Percentiles rank a stretch among this genome's conserved stretches.
phyloP scores from a whole-genome alignment of 2,329 filamentous ascomycete genomes.

The Pseudogymnoascus sp. region DNA sequence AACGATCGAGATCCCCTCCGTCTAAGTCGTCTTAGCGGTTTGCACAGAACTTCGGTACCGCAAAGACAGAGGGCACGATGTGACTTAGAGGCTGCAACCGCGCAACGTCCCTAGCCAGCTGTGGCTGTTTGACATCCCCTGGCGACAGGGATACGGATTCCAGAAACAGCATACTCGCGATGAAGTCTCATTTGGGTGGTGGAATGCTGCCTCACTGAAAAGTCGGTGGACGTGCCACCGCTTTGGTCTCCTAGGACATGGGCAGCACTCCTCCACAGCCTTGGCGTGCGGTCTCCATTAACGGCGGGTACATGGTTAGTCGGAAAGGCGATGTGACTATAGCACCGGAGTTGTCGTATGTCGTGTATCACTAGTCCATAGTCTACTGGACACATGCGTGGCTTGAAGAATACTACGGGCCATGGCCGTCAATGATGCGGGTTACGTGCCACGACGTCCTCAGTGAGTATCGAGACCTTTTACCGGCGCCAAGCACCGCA shows the following conservation, averaged over 20 bases:
- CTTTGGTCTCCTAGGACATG: background rate
- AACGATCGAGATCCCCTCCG: background rate
- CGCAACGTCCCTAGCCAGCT: background rate
- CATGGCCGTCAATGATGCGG: background rate
- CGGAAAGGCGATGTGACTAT: background rate
- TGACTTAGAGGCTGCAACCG: slow-evolving; percentile 1
- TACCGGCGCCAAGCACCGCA: background rate
- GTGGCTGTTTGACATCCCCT: background rate
- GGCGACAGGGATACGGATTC: background rate
- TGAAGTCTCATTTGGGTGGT: background rate
- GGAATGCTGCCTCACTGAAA: background rate
- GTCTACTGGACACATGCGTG: background rate
- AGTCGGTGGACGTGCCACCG: background rate
- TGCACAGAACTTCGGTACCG: slow-evolving; percentile 1
- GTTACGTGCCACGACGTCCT: background rate
- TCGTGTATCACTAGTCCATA: background rate
- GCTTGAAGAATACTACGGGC: background rate
- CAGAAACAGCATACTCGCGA: background rate
- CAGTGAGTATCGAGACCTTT: background rate
- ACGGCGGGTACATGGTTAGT: background rate
- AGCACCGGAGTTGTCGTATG: background rate
- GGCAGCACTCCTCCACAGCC: background rate
- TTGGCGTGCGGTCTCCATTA: background rate
- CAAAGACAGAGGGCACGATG: background rate
- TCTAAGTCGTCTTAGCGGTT: slow-evolving; percentile 1